phyloP scores from a whole-genome alignment of 176 grass and related monocot genomes.

The Bromus sterilis region DNA sequence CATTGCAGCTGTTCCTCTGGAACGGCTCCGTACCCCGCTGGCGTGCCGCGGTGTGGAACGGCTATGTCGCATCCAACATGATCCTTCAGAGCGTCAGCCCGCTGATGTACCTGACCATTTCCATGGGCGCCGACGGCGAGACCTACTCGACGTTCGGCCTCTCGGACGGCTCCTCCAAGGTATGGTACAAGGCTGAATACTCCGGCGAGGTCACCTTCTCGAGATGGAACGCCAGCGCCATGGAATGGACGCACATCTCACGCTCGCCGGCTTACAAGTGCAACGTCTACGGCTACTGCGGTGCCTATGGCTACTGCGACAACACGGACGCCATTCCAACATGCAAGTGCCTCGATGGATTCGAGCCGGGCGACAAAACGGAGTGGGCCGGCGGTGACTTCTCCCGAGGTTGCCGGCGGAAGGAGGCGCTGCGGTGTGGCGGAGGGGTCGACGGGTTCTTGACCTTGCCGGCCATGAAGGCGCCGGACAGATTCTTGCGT shows the following conservation, averaged over 20 bases:
- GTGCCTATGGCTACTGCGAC: neutral
- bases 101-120: neutral
- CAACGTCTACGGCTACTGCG: neutral
- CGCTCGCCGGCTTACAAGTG: fast-evolving
- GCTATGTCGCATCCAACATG: neutral
- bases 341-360: slow-evolving; percentile 1
- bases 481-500: neutral
- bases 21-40: neutral
- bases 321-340: neutral
- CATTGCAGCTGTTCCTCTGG: neutral
- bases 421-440: neutral
- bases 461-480: neutral
- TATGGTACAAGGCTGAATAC: neutral
- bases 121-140: neutral
- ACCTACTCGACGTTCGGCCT: neutral
- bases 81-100: neutral
- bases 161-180: neutral
- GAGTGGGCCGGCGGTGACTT: neutral
- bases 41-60: neutral
- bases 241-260: neutral
- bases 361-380: neutral
- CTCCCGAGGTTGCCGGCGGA: neutral
- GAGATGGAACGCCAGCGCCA: neutral
- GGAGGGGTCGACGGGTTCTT: neutral
- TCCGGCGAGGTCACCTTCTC: neutral